Base-by-base conservation (phyloP, 2,329 filamentous ascomycete genomes). In the Onygenales sp. region DNA sequence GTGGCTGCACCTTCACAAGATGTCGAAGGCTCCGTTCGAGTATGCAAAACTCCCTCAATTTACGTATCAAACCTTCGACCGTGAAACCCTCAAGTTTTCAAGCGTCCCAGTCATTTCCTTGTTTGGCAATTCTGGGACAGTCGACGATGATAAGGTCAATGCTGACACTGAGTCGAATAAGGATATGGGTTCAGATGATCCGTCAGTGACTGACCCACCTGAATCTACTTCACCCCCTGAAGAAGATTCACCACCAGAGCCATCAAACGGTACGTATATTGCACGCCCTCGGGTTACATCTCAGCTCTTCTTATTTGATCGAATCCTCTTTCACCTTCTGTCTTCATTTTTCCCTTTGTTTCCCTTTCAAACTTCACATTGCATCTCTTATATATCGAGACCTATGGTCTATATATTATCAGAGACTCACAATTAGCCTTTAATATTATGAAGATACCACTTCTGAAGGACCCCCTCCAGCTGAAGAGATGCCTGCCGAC, bases 1-100 rank as follows among this genome's bases (percentile, higher is more conserved):
- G 60, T 63, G 57, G 60, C 61, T 59, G 62, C 61, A 59, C 58
- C 59, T 55, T 56, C 55, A 58, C 63, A 71, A 65, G 61, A 73
- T 73, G 71, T 61, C 59, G 53, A 55, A 50, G 49, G 60, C 50
- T 53, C 56, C 50, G 53, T 67, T 63, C 62, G 63, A 70, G 72
- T 75, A 75, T 69, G 72, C 71, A 66, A 55, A 70, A 53, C 58
- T 73, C 65, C 66, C 71, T 63, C 57, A 59, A 54, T 74, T 67
- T 64, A 57, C 69, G 59, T 75, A 74, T 64, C 69, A 72, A 61
- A 66, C 62, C 52, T 66, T 70, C 64, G 70, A 75, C 62, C 66
- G 57, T 63, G 58, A 64, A 57, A 69, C 69, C 58, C 58, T 65
- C 52, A 57, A 63, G 60, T 72, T 64, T 57, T 66, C 64, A 60